A percentile compares a stretch with the other conserved stretches of the same genome.
phyloP scores from a whole-genome alignment of 1,139 yeast species.

The Saccharomyces hybrid region DNA sequence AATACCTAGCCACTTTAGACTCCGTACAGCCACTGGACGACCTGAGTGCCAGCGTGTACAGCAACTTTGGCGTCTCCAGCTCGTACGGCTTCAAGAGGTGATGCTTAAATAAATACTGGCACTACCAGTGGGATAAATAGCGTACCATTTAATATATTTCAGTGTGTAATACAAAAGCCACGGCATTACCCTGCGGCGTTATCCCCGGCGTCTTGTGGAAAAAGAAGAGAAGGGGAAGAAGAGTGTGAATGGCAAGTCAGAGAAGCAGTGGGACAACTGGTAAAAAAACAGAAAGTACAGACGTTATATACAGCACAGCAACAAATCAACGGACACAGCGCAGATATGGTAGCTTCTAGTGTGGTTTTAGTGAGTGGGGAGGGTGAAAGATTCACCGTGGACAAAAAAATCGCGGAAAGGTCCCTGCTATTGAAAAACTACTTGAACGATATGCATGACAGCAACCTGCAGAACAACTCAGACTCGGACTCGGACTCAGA shows the following conservation, averaged over 20 bases:
- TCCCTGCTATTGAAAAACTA: constrained; percentile 83
- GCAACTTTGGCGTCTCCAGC: constrained; percentile 51
- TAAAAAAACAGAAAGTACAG: background rate
- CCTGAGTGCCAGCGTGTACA: constrained; percentile 82
- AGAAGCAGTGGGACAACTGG: background rate
- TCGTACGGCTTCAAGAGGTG: background rate
- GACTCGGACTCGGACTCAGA: constrained; percentile 23
- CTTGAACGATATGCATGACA: constrained; percentile 72
- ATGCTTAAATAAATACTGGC: background rate
- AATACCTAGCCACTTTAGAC: constrained; percentile 38
- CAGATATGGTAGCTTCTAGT: background rate
- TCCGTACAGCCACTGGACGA: constrained; percentile 68
- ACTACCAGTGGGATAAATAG: background rate
- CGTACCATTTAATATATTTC: background rate
- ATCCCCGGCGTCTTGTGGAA: background rate
- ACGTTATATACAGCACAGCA: constrained; percentile 11
- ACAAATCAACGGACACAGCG: constrained; percentile 1
- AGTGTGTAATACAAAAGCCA: background rate
- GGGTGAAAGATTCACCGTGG: constrained; percentile 66
- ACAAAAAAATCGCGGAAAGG: constrained; percentile 81
- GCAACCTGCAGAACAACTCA: constrained; percentile 42
- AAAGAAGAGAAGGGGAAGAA: constrained; percentile 1
- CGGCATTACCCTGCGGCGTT: background rate
- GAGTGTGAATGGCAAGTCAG: background rate
- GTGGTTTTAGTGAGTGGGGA: constrained; percentile 64